A percentile compares a stretch with the other conserved stretches of the same genome.
These are phyloP conservation scores for Aspergillus pseudoviridinutans DNA, from an alignment of 2,329 filamentous ascomycete species.

Conservation along the genomic window DNA sequence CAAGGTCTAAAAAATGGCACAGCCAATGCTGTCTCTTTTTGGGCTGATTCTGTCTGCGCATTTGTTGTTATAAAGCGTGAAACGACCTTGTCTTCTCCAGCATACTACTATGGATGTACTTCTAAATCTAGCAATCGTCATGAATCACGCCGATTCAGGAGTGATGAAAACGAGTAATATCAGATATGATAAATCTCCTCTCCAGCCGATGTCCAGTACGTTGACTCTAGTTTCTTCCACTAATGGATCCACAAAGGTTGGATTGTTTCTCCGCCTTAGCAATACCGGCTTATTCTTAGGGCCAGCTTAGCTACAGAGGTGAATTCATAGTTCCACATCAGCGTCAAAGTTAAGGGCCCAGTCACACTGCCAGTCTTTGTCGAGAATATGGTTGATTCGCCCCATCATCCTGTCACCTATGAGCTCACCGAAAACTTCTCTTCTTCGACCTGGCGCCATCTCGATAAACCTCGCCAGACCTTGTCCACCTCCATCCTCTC, in stretches of 20 bases:
- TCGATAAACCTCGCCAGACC: slow-evolving; percentile 48
- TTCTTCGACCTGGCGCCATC: slow-evolving; percentile 52
- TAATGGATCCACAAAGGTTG: slow-evolving; percentile 5
- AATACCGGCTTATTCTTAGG: neutral
- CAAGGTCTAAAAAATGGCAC: slow-evolving; percentile 6
- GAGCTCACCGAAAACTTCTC: slow-evolving; percentile 47
- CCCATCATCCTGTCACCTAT: slow-evolving; percentile 56
- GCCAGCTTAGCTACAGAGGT: neutral
- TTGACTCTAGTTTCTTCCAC: neutral
- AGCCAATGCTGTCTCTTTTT: slow-evolving; percentile 7
- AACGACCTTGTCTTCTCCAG: slow-evolving; percentile 22
- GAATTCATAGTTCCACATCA: neutral
- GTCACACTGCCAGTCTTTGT: slow-evolving; percentile 46
- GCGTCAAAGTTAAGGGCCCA: slow-evolving; percentile 19
- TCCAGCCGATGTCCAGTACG: slow-evolving; percentile 7
- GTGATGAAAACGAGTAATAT: slow-evolving; percentile 26
- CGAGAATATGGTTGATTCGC: slow-evolving; percentile 50
- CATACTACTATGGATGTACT: slow-evolving; percentile 32
- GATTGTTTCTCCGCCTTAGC: neutral
- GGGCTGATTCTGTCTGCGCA: slow-evolving; percentile 13
- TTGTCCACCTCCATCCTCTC: neutral
- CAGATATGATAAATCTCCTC: slow-evolving; percentile 29
- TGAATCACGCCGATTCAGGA: slow-evolving; percentile 11
- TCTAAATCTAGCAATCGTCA: slow-evolving; percentile 24
- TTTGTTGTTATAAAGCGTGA: slow-evolving; percentile 23